These are phyloP conservation scores for Coemansia sp. DNA, from an alignment of 192 early-diverging fungal genomes.

Conservation along the genomic window DNA sequence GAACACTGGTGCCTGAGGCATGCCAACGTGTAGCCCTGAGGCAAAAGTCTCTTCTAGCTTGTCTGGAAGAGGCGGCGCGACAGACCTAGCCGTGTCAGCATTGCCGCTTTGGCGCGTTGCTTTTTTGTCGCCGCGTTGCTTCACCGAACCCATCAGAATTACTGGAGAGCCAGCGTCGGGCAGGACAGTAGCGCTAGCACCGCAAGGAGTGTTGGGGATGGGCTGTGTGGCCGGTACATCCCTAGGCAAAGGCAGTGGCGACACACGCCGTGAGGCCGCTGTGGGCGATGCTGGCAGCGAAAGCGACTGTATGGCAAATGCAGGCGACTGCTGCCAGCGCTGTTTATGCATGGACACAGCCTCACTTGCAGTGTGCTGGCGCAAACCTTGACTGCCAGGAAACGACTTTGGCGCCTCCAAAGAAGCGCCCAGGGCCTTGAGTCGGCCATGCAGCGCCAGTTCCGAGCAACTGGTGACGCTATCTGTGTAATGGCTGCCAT, in stretches of 20 bases:
- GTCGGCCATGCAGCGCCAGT: not conserved
- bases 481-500: not conserved
- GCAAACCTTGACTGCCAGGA: not conserved
- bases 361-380: not conserved
- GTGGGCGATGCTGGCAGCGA: conserved; percentile 14
- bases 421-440: not conserved
- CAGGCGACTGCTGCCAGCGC: conserved; percentile 5
- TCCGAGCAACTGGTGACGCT: not conserved
- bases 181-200: not conserved
- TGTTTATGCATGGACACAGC: conserved; percentile 5
- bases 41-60: not conserved
- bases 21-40: not conserved
- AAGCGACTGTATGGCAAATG: conserved; percentile 4
- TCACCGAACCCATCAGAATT: conserved; percentile 39
- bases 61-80: not conserved
- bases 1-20: not conserved
- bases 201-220: not conserved
- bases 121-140: conserved; percentile 26
- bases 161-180: not conserved
- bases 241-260: conserved; percentile 13
- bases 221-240: conserved; percentile 1
- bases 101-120: not conserved
- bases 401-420: not conserved
- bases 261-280: not conserved
- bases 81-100: not conserved